Base-by-base conservation (phyloP, 2,329 filamentous ascomycete genomes). In the Camillea tinctor region DNA sequence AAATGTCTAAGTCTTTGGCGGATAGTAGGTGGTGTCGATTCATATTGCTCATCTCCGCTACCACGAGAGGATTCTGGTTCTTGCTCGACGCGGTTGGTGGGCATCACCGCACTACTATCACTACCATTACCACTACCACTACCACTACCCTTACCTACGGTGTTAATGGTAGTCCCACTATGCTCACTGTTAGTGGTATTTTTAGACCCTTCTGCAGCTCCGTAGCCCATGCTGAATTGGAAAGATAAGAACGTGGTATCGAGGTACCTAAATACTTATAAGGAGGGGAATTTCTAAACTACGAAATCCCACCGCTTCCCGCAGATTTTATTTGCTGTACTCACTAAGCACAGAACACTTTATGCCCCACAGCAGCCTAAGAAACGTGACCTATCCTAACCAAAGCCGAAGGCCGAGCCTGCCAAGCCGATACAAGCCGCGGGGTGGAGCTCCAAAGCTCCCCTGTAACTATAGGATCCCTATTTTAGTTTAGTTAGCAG, bases 1-100 rank as follows among this genome's bases (percentile, higher is more conserved):
- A 91, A 89, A 3, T 44, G 58, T 20, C 57, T 64, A 2, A 69
- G 44, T 51, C 54, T 52, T 50, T 63, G 60, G 58, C 63, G 58
- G 40, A 52, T 19, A 55, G 55, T 55, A 44, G 4, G 21, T 19
- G 21, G 17, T 55, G 20, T 21, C 20, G 54, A 21, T 22, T n/a
- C 36, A 44, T 15, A 11, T 7, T 11, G 26, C 36, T 44, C 36
- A 6, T 44, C 36, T 44, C 36, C 36, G 36, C 11, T 11, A n/a
- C 11, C 17, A n/a, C 11, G 17, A 11, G 36, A n/a, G 36, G 15
- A n/a, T n/a, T n/a, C 36, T 3, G 36, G 17, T 11, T 15, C 36
- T n/a, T 44, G 36, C 11, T 17, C 36, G 11, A 15, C 2, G 2
- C 6, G 2, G 17, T 2, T n/a, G 5, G 36, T 44, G 11, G 36